Evolutionary conservation across 768 basidiomycete genomes (phyloP).

Genomic region (Flagelloscypha sp.): DNA sequence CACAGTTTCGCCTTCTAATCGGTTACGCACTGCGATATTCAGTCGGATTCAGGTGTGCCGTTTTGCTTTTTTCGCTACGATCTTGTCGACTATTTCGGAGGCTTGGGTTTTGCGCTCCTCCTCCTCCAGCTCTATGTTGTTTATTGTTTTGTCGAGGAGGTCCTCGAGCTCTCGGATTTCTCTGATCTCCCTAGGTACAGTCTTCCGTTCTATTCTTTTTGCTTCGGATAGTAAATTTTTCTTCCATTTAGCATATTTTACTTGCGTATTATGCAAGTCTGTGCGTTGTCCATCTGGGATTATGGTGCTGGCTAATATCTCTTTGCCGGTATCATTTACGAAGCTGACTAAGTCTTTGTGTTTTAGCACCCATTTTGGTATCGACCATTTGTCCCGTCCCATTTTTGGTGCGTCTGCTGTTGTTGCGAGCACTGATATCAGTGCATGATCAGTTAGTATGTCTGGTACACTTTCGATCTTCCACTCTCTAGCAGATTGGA

Average conservation of each 20-base stretch:
- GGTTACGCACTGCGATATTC: conserved; percentile 6
- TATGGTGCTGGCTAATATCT: background rate
- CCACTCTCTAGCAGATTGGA: conserved; percentile 17
- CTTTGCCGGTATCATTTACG: background rate
- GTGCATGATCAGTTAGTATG: conserved; percentile 6
- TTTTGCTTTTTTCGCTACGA: conserved; percentile 1
- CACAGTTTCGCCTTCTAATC: conserved; percentile 10
- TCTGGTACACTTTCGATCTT: too few species aligned
- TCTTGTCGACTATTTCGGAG: conserved; percentile 1
- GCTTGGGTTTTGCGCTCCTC: background rate
- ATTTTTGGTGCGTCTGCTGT: background rate
- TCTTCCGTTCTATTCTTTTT: background rate
- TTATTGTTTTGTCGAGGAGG: background rate
- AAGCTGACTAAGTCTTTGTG: background rate
- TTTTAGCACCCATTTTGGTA: conserved; percentile 7
- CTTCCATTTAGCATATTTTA: background rate
- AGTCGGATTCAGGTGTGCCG: background rate
- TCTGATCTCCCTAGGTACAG: background rate
- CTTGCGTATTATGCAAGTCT: background rate
- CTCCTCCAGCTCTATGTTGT: too few species aligned
- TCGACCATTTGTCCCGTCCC: conserved; percentile 7
- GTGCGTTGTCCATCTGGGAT: conserved; percentile 1
- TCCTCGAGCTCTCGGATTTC: background rate
- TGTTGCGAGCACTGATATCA: conserved; percentile 3
- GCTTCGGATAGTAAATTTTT: background rate